Evolutionary conservation across 345 rosid species (phyloP).

Genomic region (Camelina neglecta): DNA sequence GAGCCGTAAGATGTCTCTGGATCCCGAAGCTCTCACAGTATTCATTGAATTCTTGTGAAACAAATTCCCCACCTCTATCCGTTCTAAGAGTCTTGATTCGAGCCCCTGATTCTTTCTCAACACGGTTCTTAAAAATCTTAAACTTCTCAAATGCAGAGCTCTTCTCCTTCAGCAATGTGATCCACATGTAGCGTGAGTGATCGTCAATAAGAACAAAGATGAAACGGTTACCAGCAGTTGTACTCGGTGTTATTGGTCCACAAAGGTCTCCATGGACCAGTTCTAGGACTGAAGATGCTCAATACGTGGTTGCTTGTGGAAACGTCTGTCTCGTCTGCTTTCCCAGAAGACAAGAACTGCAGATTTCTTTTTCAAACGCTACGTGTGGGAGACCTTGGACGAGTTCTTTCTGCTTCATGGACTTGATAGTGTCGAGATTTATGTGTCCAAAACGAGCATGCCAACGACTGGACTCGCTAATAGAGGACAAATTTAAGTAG

Average conservation of each 20-base stretch:
- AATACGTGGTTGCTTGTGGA: rapidly evolving
- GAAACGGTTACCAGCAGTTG: background rate
- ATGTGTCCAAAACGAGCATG: too few relatives aligned
- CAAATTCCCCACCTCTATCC: background rate
- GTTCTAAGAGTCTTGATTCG: background rate
- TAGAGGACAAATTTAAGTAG: background rate
- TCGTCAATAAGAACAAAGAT: background rate
- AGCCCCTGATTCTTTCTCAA: background rate
- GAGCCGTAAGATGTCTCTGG: background rate
- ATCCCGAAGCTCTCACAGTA: rapidly evolving
- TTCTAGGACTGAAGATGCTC: rapidly evolving
- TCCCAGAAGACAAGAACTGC: too few relatives aligned
- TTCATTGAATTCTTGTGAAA: background rate
- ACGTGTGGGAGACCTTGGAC: too few relatives aligned
- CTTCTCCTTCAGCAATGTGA: background rate
- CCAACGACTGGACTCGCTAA: too few relatives aligned
- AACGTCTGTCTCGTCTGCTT: too few relatives aligned
- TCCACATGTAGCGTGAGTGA: background rate
- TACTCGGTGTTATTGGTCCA: background rate
- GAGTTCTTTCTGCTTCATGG: too few relatives aligned
- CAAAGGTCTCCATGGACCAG: background rate
- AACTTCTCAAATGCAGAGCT: background rate
- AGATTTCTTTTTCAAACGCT: too few relatives aligned
- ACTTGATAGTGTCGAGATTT: too few relatives aligned
- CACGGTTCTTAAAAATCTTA: rapidly evolving